phyloP scores from a whole-genome alignment of 78 protist species.

The Dictyostelium citrinum region DNA sequence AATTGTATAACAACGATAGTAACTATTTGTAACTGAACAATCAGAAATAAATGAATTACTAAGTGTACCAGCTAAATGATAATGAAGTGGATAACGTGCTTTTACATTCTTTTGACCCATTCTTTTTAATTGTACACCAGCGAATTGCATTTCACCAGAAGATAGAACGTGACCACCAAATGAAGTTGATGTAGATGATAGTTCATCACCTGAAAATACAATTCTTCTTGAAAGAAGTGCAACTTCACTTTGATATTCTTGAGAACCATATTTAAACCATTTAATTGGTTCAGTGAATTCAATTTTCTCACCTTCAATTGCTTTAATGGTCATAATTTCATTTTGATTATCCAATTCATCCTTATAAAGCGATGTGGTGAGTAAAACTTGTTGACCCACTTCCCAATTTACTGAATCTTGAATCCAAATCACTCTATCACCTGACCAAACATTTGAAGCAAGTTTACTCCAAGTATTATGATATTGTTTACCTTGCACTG shows the following conservation, averaged over 20 bases:
- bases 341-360: conserved; percentile 61
- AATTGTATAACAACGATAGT: conserved; percentile 45
- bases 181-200: background rate
- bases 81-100: conserved; percentile 86
- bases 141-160: conserved; percentile 51
- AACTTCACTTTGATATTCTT: conserved; percentile 87
- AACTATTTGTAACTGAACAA: conserved; percentile 44
- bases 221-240: conserved; percentile 68
- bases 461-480: conserved; percentile 82
- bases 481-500: conserved; percentile 72
- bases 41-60: conserved; percentile 16
- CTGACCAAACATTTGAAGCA: conserved; percentile 41
- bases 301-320: conserved; percentile 9
- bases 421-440: conserved; percentile 49
- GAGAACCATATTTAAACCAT: conserved; percentile 54
- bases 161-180: conserved; percentile 66
- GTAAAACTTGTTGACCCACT: conserved; percentile 72
- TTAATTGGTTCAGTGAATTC: conserved; percentile 43
- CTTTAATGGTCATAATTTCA: conserved; percentile 62
- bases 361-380: conserved; percentile 63
- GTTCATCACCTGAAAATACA: conserved; percentile 37
- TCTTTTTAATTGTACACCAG: conserved; percentile 58
- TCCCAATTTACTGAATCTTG: conserved; percentile 81
- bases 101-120: conserved; percentile 84
- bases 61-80: conserved; percentile 35